A percentile compares a stretch with the other conserved stretches of the same genome.
Evolutionary conservation across 495 filamentous ascomycete genomes (phyloP).

Genomic region (Neurospora sp.): DNA sequence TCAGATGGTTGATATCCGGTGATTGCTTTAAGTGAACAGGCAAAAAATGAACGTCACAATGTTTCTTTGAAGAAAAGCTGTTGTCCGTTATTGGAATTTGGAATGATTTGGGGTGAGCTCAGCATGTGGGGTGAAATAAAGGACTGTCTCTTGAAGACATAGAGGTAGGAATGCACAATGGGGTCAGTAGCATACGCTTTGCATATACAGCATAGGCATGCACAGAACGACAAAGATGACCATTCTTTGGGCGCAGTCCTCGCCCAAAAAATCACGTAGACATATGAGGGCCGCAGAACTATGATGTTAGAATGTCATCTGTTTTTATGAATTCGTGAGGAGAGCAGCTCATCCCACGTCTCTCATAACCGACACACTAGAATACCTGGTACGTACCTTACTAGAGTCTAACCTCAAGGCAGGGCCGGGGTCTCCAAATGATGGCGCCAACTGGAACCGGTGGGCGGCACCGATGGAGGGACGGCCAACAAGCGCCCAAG

Average conservation of each 20-base stretch:
- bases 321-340: background rate
- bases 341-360: background rate
- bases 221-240: background rate
- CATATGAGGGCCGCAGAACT: background rate
- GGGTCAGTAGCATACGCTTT: background rate
- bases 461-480: background rate
- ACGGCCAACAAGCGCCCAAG: background rate
- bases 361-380: background rate
- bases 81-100: background rate
- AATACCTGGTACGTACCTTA: too few relatives aligned
- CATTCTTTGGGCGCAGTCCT: background rate
- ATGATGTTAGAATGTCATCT: background rate
- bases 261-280: background rate
- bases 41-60: background rate
- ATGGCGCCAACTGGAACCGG: background rate
- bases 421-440: background rate
- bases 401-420: background rate
- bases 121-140: background rate
- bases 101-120: background rate
- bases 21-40: background rate
- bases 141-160: background rate
- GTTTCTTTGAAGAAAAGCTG: background rate
- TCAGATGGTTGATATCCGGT: background rate
- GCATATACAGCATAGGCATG: background rate
- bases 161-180: background rate